Evolutionary conservation across 2,329 filamentous ascomycete species (phyloP), one percentile per base, ranked within the genome.

Genomic region (Aspergillus transmontanensis): DNA sequence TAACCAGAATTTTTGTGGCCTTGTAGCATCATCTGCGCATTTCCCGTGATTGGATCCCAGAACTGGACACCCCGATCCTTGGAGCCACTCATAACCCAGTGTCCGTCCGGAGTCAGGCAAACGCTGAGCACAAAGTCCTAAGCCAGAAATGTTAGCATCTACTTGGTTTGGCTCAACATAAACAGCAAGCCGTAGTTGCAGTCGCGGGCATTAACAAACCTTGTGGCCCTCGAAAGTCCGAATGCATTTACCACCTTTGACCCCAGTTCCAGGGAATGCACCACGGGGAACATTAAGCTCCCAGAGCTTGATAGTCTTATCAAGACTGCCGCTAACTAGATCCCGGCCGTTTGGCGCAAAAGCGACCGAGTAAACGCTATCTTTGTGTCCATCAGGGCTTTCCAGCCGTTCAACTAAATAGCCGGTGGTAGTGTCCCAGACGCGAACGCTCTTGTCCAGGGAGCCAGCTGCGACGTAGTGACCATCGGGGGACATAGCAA

Each of bases 251-350:
- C 95, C 94, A 41, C 91, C 90, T 83, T 95, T 96, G 10, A 89
- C 86, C 36, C 85, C 87, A 51, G 87, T 85, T 74, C 86, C 87
- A 54, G 87, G 85, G 63, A 89, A 85, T 72, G 89, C 86, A 69
- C 85, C 84, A 70, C 91, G 87, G 51, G 90, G 87, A 26, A 90
- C 87, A 60, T 87, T 89, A 57, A 99, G 86, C 82, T 97, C 94
- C 94, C 95, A 99, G 90, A 98, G 96, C 84, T 97, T 97, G 84
- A 98, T 98, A 0, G 94, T 98, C 85, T 96, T 96, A 78, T 99
- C 95, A 71, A 98, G 83, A 85, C 91, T 96, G 67, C 95, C 95
- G 72, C 91, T 96, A 74, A 98, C 94, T 46, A 99, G 89, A 69
- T 96, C 92, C 72, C 93, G 91, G 65, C 94, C 94, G 71, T 91